phyloP scores from a whole-genome alignment of 225 moss, liverwort and hornwort genomes.

The Physcomitrium patens region DNA sequence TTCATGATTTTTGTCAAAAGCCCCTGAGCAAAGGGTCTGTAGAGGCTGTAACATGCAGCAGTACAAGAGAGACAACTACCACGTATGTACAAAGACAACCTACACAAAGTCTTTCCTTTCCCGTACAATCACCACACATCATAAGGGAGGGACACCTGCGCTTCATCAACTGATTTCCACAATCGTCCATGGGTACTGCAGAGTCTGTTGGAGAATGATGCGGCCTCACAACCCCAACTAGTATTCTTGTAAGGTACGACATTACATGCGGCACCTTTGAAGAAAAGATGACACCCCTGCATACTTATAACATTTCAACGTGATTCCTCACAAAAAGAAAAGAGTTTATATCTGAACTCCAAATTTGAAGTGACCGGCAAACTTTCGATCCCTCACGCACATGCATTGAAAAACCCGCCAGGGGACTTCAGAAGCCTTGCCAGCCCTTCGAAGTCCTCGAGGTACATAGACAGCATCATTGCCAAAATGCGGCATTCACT shows the following conservation, averaged over 20 bases:
- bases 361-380: conserved; percentile 17
- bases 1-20: conserved; percentile 35
- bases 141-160: conserved; percentile 17
- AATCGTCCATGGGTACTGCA: conserved; percentile 9
- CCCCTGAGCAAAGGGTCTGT: conserved; percentile 40
- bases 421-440: conserved; percentile 11
- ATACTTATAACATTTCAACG: not conserved
- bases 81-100: conserved; percentile 36
- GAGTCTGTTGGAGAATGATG: conserved; percentile 12
- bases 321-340: too few relatives aligned
- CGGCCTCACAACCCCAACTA: conserved; percentile 4
- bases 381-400: conserved; percentile 23
- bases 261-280: not conserved
- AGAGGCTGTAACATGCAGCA: conserved; percentile 29
- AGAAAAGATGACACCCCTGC: not conserved
- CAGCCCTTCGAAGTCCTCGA: conserved; percentile 6
- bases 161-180: conserved; percentile 26
- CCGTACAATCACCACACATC: conserved; percentile 19
- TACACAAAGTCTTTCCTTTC: conserved; percentile 26
- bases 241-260: not conserved
- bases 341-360: not conserved
- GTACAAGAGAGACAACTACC: conserved; percentile 37
- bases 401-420: conserved; percentile 13
- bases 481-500: conserved; percentile 40
- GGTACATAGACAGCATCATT: conserved; percentile 18